Percentiles rank a stretch among this genome's conserved stretches.
These are phyloP conservation scores for Calonectria honghensis DNA, from an alignment of 2,329 filamentous ascomycete genomes.

Conservation along the genomic window DNA sequence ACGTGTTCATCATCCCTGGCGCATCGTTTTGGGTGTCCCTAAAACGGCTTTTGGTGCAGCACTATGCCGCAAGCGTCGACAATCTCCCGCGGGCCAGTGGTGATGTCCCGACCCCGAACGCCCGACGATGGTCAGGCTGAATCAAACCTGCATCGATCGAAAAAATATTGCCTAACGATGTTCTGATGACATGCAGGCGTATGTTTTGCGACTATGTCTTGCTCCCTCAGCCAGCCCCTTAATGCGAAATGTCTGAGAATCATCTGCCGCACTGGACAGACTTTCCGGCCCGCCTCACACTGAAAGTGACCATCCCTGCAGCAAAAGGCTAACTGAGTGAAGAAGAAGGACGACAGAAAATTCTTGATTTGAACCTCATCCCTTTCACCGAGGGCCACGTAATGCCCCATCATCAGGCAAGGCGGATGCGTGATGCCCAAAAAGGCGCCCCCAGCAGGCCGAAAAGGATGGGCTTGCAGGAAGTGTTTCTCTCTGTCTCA, in stretches of 20 bases:
- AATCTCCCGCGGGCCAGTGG: not conserved
- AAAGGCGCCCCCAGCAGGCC: not conserved
- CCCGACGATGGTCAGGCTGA: not conserved
- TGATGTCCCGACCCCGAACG: not conserved
- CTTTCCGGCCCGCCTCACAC: not conserved
- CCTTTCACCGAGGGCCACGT: not conserved
- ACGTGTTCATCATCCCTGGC: slow-evolving; percentile 16
- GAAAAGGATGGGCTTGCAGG: slow-evolving; percentile 5
- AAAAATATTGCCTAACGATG: not conserved
- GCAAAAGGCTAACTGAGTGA: not conserved
- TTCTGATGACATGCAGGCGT: not conserved
- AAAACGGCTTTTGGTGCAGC: slow-evolving; percentile 2
- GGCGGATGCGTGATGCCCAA: slow-evolving; percentile 19
- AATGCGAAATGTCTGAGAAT: not conserved
- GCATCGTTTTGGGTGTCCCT: not conserved
- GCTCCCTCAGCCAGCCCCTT: too few species aligned
- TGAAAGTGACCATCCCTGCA: not conserved
- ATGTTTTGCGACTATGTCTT: not conserved
- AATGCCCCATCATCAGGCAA: not conserved
- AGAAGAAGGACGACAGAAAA: not conserved
- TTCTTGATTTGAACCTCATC: not conserved
- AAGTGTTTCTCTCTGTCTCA: slow-evolving; percentile 9
- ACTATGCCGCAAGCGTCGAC: slow-evolving; percentile 20
- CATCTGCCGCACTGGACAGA: not conserved
- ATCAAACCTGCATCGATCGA: not conserved